Percentiles rank a stretch among this genome's conserved stretches.
Conservation (phyloP, 768 basidiomycete genomes). For the Stropharia rugosoannulata region DNA sequence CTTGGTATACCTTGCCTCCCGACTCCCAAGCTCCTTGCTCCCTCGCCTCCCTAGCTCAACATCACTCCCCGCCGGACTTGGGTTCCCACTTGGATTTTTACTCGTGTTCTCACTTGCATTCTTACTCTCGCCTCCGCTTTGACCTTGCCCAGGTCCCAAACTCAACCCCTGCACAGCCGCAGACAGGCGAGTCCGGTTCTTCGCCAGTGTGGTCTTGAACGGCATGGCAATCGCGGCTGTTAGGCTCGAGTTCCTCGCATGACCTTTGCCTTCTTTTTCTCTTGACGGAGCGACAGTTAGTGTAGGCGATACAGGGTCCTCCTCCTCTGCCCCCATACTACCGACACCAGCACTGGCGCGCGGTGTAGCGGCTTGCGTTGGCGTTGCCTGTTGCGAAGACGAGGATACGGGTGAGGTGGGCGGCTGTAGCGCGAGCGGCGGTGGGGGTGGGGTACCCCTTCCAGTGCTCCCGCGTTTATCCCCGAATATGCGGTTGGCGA, state of each 20-base stretch:
- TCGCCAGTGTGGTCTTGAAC: constrained; percentile 25
- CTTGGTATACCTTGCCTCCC: neutral
- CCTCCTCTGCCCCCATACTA: neutral
- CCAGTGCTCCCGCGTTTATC: neutral
- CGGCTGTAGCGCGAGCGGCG: constrained; percentile 6
- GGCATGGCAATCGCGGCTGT: constrained; percentile 22
- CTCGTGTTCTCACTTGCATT: too few species aligned
- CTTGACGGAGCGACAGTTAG: constrained; percentile 16
- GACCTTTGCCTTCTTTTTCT: constrained; percentile 14
- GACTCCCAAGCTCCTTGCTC: too few species aligned
- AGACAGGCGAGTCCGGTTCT: constrained; percentile 25
- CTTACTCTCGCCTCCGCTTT: too few species aligned
- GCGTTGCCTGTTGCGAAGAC: constrained; percentile 17
- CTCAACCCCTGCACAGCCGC: constrained; percentile 9
- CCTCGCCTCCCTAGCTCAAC: neutral
- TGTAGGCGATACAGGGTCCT: constrained; percentile 15
- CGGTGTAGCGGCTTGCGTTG: constrained; percentile 13
- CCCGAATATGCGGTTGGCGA: constrained; percentile 12
- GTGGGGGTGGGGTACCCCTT: constrained; percentile 9
- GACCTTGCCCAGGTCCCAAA: too few species aligned
- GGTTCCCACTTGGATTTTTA: too few species aligned
- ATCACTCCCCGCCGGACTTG: constrained; percentile 1
- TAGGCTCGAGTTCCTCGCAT: constrained; percentile 25
- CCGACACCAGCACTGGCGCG: neutral
- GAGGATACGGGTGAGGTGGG: constrained; percentile 15